These are phyloP conservation scores for Russula sp. DNA, from an alignment of 768 basidiomycete genomes.

Conservation along the genomic window DNA sequence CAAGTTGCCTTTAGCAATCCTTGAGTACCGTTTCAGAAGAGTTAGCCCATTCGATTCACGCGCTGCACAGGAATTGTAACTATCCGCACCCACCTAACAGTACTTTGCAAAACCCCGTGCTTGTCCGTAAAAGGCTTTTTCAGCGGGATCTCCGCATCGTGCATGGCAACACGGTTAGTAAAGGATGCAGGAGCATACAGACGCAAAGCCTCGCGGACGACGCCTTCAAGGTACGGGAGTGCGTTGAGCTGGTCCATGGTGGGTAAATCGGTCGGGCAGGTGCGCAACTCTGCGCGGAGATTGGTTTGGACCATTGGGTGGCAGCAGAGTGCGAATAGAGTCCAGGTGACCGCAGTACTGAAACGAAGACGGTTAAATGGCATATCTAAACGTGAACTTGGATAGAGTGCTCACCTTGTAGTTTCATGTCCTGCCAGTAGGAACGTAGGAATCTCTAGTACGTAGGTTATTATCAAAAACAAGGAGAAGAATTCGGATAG, in stretches of 20 bases:
- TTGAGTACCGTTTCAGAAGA: background rate
- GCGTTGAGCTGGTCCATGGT: slow-evolving; percentile 29
- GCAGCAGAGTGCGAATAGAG: slow-evolving; percentile 28
- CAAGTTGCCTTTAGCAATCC: slow-evolving; percentile 18
- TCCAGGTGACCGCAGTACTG: slow-evolving; percentile 30
- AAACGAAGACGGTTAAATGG: background rate
- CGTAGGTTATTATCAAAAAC: background rate
- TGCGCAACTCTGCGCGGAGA: slow-evolving; percentile 30
- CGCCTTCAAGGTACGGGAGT: slow-evolving; percentile 30
- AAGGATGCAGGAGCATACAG: slow-evolving; percentile 24
- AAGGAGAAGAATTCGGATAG: background rate
- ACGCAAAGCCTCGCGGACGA: slow-evolving; percentile 28
- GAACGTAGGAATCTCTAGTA: slow-evolving; percentile 29
- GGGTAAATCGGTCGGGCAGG: slow-evolving; percentile 20
- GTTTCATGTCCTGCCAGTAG: slow-evolving; percentile 29
- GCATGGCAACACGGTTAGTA: slow-evolving; percentile 24
- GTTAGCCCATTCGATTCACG: background rate
- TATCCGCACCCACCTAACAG: slow-evolving; percentile 17
- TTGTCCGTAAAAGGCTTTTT: slow-evolving; percentile 22
- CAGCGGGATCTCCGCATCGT: slow-evolving; percentile 30
- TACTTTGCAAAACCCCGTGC: slow-evolving; percentile 9
- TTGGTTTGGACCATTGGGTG: slow-evolving; percentile 28
- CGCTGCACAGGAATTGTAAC: no score
- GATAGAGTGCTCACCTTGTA: slow-evolving; percentile 5
- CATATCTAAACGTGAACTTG: background rate